A percentile compares a stretch with the other conserved stretches of the same genome.
These are phyloP conservation scores for Thermomucor indicae-seudaticae DNA, from an alignment of 371 early-diverging fungal species.

Conservation along the genomic window DNA sequence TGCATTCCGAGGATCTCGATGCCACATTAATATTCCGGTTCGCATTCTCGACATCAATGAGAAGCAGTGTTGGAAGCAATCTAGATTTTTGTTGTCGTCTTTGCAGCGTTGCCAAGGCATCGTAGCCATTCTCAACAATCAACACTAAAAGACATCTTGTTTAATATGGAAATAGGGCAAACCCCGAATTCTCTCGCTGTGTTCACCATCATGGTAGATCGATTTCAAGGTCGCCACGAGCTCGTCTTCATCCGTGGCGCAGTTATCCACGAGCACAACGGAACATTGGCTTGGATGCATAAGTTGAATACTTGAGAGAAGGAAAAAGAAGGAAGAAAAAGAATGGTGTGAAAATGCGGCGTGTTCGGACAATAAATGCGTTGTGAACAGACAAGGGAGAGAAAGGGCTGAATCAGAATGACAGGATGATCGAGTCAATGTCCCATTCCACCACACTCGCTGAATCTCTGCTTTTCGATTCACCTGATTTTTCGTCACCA, in stretches of 20 bases:
- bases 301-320: not conserved
- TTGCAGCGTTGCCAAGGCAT: conserved; percentile 7
- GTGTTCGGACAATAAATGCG: not conserved
- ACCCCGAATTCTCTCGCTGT: no score
- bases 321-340: not conserved
- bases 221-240: not conserved
- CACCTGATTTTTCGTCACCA: no score
- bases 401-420: not conserved
- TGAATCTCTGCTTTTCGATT: no score
- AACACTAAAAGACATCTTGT: no score
- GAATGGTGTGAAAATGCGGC: not conserved
- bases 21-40: conserved; percentile 4
- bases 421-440: no score
- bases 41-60: conserved; percentile 8
- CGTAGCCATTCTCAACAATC: conserved; percentile 5
- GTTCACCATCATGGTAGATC: conserved; percentile 3
- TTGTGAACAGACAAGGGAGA: not conserved
- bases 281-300: conserved; percentile 13
- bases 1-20: not conserved
- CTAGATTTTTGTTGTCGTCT: conserved; percentile 1
- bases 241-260: not conserved
- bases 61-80: conserved; percentile 2
- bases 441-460: no score
- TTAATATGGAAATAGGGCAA: no score
- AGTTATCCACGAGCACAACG: conserved; percentile 6